Evolutionary conservation across 352 stramenopile genomes (phyloP), one percentile per base, ranked within the genome.

Genomic region (Peronospora belbahrii): DNA sequence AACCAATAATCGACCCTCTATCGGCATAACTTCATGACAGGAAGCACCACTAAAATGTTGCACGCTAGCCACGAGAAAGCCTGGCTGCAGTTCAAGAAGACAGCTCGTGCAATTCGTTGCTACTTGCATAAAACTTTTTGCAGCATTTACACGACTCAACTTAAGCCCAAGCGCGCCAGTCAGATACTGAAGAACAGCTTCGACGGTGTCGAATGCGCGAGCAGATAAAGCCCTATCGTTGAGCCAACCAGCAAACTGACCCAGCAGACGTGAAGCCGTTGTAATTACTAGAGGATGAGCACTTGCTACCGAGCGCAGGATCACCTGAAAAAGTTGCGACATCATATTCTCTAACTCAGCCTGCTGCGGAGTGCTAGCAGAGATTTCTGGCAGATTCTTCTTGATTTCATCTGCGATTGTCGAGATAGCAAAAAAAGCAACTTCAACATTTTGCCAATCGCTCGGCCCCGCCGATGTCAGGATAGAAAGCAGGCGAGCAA

Each of bases 91-190:
- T 20, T 83, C 47, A 24, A 53, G 30, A 15, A 85, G 61, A 42
- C 66, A 77, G 6, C 22, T 24, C 11, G 63, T 66, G 41, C 76
- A 85, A 22, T 41, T 60, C 2, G 69, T 84, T 13, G 65, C 56
- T 32, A 85, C 52, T 57, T 88, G 76, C 73, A 88, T 85, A 32
- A 88, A 84, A 42, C 76, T 88, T 46, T 62, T 82, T 1, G 73
- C 70, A 31, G 76, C 73, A 48, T 71, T 74, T 2, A 58, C 15
- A 20, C 65, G 62, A 46, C 76, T 82, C 22, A 40, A 23, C 4
- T 36, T 38, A 11, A 71, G 34, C 0, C 50, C 43, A 31, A 88
- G 49, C 0, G 76, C 76, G 3, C 44, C 52, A 6, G 74, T 69
- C n/a, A 88, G 49, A 53, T 80, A 85, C 38, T 72, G 62, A 15